phyloP scores from a whole-genome alignment of 495 filamentous ascomycete species.

The Aspergillus steynii region DNA sequence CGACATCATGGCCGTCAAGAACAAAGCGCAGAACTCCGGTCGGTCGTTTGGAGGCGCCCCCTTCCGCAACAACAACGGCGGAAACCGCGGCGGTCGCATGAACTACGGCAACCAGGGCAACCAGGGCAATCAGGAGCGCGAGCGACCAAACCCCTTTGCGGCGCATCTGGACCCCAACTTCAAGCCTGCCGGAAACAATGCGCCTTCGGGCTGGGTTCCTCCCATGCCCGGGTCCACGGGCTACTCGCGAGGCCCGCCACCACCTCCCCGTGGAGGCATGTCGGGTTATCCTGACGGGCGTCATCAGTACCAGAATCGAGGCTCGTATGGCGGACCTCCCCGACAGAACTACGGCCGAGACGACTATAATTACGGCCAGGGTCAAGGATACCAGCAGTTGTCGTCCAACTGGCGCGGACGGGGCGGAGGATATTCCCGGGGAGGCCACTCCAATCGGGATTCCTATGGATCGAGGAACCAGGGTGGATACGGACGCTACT shows the following conservation, averaged over 20 bases:
- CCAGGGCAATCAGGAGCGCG: slow-evolving; percentile 9
- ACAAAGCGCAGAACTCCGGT: slow-evolving; percentile 59
- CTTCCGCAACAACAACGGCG: slow-evolving; percentile 45
- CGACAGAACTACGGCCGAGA: slow-evolving; percentile 20
- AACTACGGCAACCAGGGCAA: slow-evolving; percentile 35
- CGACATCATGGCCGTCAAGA: slow-evolving; percentile 70
- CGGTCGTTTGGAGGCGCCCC: slow-evolving; percentile 65
- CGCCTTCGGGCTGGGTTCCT: slow-evolving; percentile 42
- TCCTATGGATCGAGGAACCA: slow-evolving; percentile 29
- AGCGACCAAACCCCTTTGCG: slow-evolving; percentile 55
- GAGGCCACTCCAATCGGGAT: slow-evolving; percentile 30
- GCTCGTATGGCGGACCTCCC: slow-evolving; percentile 21
- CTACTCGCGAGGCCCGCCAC: slow-evolving; percentile 43
- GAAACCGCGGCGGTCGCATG: slow-evolving; percentile 53
- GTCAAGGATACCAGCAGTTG: background rate
- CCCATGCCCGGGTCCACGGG: slow-evolving; percentile 33
- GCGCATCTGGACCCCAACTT: slow-evolving; percentile 55
- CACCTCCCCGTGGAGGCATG: slow-evolving; percentile 42
- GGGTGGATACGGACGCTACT: slow-evolving; percentile 46
- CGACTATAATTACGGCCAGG: slow-evolving; percentile 26
- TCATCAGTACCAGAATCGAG: slow-evolving; percentile 27
- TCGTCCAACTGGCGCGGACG: slow-evolving; percentile 7
- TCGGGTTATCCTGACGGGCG: slow-evolving; percentile 24
- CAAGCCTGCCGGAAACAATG: slow-evolving; percentile 34
- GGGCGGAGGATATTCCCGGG: slow-evolving; percentile 31